Evolutionary conservation across 2,329 filamentous ascomycete genomes (phyloP), one percentile per base, ranked within the genome.

Genomic region (Pyrenophora tritici-repentis): DNA sequence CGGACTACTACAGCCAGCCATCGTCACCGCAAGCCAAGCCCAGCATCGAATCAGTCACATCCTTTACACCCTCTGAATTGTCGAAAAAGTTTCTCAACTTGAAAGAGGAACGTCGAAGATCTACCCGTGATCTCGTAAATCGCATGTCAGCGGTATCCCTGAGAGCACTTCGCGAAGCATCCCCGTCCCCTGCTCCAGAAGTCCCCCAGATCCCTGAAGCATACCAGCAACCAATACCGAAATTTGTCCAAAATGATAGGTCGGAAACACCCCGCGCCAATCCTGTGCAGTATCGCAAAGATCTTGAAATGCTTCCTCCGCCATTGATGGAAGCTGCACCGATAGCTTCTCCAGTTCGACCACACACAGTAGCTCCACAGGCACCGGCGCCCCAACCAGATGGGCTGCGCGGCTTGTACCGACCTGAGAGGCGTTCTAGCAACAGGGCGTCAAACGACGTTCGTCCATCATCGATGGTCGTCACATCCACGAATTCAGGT

Each of bases 1-100:
- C 71, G 14, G 71, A 73, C 38, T 73, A 73, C 45, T 73, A 70
- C 52, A 73, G 70, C 40, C 70, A 72, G 47, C 66, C 69, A 35
- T 61, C 52, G 6, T 72, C 69, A 18, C 71, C 70, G 32, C 63
- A 60, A 22, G 54, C 55, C 13, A 59, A 62, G 37, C 29, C 42
- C 2, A 65, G 62, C 42, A 64, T 49, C 13, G 60, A 64, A 14
- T 63, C 62, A 0, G 35, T 63, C n/a, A 43, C 20, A 13, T 58
- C 55, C 8, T 33, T 59, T 1, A 42, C 52, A 3, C 61, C 62
- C 8, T 67, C 66, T 4, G 63, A 66, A 37, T 65, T 62, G n/a
- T 69, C 69, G 9, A 66, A 53, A 53, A 65, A 65, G 13, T 68
- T 73, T 37, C 58, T 66, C 3, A 60, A 67, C 14, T 42, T 67